Evolutionary conservation across 1,139 yeast species (phyloP).

Genomic region (Hanseniaspora gamundiae): DNA sequence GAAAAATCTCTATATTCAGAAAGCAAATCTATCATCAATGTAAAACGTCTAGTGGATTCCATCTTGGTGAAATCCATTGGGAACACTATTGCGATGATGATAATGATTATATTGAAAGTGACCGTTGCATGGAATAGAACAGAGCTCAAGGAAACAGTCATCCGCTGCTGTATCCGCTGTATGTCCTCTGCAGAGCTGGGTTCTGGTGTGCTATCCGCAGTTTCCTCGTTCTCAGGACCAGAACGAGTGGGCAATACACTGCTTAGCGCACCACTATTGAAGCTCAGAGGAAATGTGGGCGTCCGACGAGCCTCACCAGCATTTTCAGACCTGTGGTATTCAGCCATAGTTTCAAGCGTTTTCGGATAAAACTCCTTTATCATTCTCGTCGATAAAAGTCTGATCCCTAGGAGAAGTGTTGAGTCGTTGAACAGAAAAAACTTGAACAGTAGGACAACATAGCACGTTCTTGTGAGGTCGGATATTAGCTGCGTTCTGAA

Average conservation of each 20-base stretch:
- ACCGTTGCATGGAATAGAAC: neutral
- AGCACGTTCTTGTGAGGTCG: constrained; percentile 1
- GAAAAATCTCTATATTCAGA: constrained; percentile 27
- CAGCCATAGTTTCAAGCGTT: neutral
- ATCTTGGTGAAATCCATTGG: constrained; percentile 19
- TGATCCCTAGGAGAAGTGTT: constrained; percentile 2
- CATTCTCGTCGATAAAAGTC: constrained; percentile 4
- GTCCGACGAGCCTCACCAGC: neutral
- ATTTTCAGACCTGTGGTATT: neutral
- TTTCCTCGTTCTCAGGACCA: neutral
- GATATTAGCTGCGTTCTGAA: constrained; percentile 4
- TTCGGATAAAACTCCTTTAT: neutral
- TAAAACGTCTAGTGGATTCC: constrained; percentile 13
- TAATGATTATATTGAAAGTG: constrained; percentile 13
- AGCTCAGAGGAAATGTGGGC: neutral
- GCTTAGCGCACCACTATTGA: neutral
- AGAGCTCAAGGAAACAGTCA: neutral
- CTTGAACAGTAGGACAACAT: constrained; percentile 5
- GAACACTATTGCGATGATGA: constrained; percentile 15
- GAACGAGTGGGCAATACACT: neutral
- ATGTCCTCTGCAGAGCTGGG: neutral
- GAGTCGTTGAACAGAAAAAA: constrained; percentile 6
- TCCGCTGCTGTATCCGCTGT: neutral
- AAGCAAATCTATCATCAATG: constrained; percentile 25
- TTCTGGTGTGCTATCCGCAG: neutral